These are phyloP conservation scores for Spathaspora gorwiae DNA, from an alignment of 805 yeast genomes.

Conservation along the genomic window DNA sequence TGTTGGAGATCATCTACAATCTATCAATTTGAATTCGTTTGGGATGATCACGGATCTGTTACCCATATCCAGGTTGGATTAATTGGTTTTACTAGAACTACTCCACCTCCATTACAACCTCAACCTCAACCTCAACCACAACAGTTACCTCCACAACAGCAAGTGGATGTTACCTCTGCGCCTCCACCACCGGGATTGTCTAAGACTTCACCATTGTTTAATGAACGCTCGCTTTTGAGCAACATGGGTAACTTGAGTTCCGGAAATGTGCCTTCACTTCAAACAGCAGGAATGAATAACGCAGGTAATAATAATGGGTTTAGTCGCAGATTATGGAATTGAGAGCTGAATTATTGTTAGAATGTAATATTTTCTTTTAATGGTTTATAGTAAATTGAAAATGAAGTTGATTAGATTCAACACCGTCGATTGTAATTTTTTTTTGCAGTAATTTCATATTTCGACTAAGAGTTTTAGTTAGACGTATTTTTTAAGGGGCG, in stretches of 20 bases:
- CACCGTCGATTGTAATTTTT: too few relatives aligned
- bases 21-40: conserved; percentile 38
- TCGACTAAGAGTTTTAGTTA: too few relatives aligned
- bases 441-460: too few relatives aligned
- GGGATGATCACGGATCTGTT: conserved; percentile 45
- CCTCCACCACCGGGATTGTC: conserved; percentile 14
- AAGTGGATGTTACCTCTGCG: not conserved
- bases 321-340: conserved; percentile 9
- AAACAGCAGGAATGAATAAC: not conserved
- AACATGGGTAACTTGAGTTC: conserved; percentile 4
- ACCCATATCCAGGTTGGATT: conserved; percentile 33
- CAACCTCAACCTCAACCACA: conserved; percentile 3
- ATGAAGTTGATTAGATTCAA: too few relatives aligned
- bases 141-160: conserved; percentile 1
- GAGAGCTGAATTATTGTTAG: not conserved
- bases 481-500: too few relatives aligned
- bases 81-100: not conserved
- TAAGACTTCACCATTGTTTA: conserved; percentile 6
- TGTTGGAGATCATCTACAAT: conserved; percentile 13
- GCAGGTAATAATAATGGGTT: conserved; percentile 1
- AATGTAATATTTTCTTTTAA: too few relatives aligned
- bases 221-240: conserved; percentile 4
- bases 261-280: not conserved
- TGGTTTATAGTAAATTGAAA: too few relatives aligned
- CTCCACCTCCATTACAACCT: conserved; percentile 4